These are phyloP conservation scores for Allium cepa DNA, from an alignment of 106 monocot genomes.

Conservation along the genomic window DNA sequence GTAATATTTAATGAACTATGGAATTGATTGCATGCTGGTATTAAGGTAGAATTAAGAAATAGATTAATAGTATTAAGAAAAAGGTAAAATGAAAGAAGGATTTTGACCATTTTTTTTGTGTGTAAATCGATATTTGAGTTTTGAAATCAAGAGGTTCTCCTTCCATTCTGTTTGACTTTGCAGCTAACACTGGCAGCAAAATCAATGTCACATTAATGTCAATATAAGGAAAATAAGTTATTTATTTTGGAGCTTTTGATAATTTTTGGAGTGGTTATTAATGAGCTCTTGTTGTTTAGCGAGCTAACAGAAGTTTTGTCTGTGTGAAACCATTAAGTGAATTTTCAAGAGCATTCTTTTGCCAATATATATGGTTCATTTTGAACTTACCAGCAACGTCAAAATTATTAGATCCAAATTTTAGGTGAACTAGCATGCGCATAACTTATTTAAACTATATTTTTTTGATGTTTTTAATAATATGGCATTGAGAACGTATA, in stretches of 20 bases:
- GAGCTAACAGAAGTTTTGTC: no score
- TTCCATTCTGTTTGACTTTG: conserved; percentile 30
- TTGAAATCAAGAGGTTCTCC: conserved; percentile 7
- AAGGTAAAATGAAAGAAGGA: background rate
- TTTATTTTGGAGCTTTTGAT: no score
- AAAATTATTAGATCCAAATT: conserved; percentile 8
- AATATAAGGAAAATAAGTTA: conserved; percentile 8
- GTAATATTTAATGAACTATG: conserved; percentile 4
- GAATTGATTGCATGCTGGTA: background rate
- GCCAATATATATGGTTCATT: no score
- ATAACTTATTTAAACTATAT: no score
- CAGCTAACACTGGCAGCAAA: conserved; percentile 20
- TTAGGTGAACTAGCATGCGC: background rate
- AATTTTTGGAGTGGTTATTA: background rate
- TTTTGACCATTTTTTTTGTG: background rate
- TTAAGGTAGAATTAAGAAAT: background rate
- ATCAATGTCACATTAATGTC: conserved; percentile 26
- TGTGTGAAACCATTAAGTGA: no score
- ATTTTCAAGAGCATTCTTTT: no score
- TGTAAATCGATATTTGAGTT: background rate
- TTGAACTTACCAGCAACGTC: conserved; percentile 3
- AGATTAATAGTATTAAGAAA: background rate
- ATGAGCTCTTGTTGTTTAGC: background rate
- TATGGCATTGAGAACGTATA: no score
- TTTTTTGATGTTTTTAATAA: no score